Evolutionary conservation across 257 asterid species (phyloP), one percentile per base, ranked within the genome.

Genomic region (Primulina tabacum): DNA sequence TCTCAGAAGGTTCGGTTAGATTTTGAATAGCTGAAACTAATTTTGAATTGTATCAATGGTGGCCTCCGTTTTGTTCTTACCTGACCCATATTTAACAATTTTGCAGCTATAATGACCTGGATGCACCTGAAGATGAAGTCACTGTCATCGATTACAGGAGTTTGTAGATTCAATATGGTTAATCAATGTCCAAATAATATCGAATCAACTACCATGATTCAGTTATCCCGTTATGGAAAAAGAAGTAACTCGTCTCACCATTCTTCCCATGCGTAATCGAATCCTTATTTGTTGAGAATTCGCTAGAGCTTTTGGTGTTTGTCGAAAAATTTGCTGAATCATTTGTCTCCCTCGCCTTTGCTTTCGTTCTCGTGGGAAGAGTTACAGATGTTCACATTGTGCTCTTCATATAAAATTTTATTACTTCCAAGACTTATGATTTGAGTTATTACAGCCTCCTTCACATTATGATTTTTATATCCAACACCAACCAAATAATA

Each of bases 91-190:
- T 29, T 67, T 68, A 35, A 76, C 67, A 58, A 53, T 73, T 62
- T 63, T 71, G 84, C 96, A 94, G 99, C 88, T 94, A 94, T 72
- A 90, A 89, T 76, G 99, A 91, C 77, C 90, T 94, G 77, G 99
- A 94, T 85, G 99, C 97, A 50, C 99, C 99, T 10, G 99, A 94
- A 69, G 99, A 94, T 70, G 99, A 94, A 83, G 96, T 94, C 60
- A 91, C 99, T 1, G 99, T 94, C 35, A 86, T 91, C 69, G 99
- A 94, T 75, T 94, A 94, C 83, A 78, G 99, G 84, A 94, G 99
- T 80, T 84, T 94, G 78, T 90, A 89, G 88, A 76, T 47, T 70
- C 69, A 32, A 32, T 56, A 62, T 37, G 58, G 78, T 55, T 38
- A 53, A 34, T 29, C 52, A 52, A 17, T 2, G 40, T 62, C 18